These are phyloP conservation scores for Paspalum vaginatum DNA, from an alignment of 176 grass and related monocot genomes.

Conservation along the genomic window DNA sequence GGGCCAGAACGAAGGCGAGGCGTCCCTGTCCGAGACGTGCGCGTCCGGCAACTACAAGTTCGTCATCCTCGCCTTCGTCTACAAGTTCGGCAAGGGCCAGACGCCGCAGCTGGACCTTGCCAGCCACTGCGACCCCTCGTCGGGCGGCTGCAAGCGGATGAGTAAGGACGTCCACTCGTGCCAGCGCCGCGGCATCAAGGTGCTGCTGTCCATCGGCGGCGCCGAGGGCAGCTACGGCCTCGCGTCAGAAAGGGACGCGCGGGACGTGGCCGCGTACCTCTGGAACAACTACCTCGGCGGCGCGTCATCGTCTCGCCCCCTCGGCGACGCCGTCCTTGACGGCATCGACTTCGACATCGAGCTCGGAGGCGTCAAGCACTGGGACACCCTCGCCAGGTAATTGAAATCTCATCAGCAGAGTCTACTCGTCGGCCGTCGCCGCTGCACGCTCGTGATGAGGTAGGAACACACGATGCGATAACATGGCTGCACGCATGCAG, in stretches of 20 bases:
- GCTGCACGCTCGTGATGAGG: neutral
- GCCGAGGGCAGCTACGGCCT: slow-evolving; percentile 57
- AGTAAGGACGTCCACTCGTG: slow-evolving; percentile 54
- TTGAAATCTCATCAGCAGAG: neutral
- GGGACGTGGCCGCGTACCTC: slow-evolving; percentile 54
- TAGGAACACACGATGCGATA: neutral
- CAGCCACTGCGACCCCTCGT: slow-evolving; percentile 57
- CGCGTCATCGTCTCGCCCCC: slow-evolving; percentile 49
- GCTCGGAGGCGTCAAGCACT: slow-evolving; percentile 50
- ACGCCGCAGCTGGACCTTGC: slow-evolving; percentile 55
- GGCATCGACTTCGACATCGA: slow-evolving; percentile 87
- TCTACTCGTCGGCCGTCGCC: neutral
- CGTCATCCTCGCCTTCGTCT: slow-evolving; percentile 66
- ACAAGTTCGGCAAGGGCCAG: slow-evolving; percentile 68
- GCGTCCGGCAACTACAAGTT: slow-evolving; percentile 51
- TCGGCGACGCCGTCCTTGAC: slow-evolving; percentile 64
- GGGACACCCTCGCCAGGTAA: slow-evolving; percentile 53
- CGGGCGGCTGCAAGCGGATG: slow-evolving; percentile 42
- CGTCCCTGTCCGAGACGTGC: slow-evolving; percentile 42
- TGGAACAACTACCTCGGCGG: slow-evolving; percentile 73
- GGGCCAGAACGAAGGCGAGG: slow-evolving; percentile 65
- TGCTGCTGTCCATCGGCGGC: slow-evolving; percentile 72
- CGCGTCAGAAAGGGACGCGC: slow-evolving; percentile 40
- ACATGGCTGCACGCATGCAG: neutral
- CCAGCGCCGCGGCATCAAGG: slow-evolving; percentile 62